Evolutionary conservation across 441 rosid genomes (phyloP).

Genomic region (Eugenia klotzschiana): DNA sequence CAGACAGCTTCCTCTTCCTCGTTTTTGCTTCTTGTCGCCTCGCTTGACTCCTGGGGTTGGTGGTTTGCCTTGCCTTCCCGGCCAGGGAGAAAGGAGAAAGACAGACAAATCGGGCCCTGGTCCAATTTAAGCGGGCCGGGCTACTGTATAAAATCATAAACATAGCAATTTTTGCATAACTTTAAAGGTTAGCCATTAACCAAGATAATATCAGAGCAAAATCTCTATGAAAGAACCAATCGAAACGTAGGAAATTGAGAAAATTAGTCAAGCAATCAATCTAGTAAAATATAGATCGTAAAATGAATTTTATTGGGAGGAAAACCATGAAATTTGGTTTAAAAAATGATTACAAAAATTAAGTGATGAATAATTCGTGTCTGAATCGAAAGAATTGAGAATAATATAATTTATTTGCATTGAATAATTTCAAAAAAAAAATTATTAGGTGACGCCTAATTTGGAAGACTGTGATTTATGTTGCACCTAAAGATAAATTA

Average conservation of each 20-base stretch:
- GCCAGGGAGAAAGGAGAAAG: background rate
- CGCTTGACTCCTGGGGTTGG: too few relatives aligned
- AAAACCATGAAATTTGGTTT: background rate
- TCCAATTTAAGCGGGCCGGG: background rate
- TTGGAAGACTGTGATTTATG: background rate
- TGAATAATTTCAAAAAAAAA: background rate
- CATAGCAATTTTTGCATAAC: background rate
- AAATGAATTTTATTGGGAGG: background rate
- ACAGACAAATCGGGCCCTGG: background rate
- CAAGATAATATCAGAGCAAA: background rate
- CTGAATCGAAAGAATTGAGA: background rate
- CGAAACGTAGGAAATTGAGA: background rate
- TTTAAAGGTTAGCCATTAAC: background rate
- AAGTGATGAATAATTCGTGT: background rate
- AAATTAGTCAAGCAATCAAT: background rate
- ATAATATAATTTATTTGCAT: background rate
- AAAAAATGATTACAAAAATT: background rate
- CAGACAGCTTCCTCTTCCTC: background rate
- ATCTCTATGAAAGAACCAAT: background rate
- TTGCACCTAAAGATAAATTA: background rate
- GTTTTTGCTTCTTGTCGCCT: background rate
- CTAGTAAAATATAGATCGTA: background rate
- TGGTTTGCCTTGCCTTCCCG: background rate
- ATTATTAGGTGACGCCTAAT: background rate
- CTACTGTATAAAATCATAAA: background rate